Evolutionary conservation across 345 rosid genomes (phyloP).

Genomic region (Leavenworthia alabamica): DNA sequence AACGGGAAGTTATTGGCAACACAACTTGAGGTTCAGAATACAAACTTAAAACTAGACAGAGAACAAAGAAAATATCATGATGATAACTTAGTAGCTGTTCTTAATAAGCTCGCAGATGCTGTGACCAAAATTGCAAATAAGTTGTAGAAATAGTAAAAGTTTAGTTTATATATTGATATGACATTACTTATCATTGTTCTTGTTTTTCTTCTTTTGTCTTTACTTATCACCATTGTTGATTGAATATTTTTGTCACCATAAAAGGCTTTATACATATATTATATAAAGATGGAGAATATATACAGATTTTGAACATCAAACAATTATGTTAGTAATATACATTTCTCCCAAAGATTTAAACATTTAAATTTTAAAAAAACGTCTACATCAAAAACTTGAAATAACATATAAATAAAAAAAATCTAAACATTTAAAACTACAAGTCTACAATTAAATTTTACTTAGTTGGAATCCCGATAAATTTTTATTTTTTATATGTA

Average conservation of each 20-base stretch:
- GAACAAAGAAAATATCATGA: conserved; percentile 81
- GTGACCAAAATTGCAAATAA: conserved; percentile 81
- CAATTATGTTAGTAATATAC: too few species aligned
- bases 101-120: conserved; percentile 84
- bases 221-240: conserved; percentile 6
- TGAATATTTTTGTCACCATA: too few species aligned
- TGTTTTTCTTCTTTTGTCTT: not conserved
- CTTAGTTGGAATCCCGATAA: not conserved
- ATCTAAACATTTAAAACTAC: too few species aligned
- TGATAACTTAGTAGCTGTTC: conserved; percentile 63
- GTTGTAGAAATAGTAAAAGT: conserved; percentile 39
- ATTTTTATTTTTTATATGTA: too few species aligned
- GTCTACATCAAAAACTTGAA: too few species aligned
- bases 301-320: too few species aligned
- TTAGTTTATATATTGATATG: conserved; percentile 1
- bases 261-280: too few species aligned
- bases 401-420: too few species aligned
- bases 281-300: too few species aligned
- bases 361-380: too few species aligned
- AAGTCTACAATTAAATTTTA: too few species aligned
- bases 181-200: conserved; percentile 6
- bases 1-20: conserved; percentile 69
- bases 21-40: conserved; percentile 83
- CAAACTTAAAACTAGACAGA: conserved; percentile 55
- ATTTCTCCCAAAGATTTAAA: too few species aligned